A percentile compares a stretch with the other conserved stretches of the same genome.
phyloP scores from a whole-genome alignment of 169 alveolate species.

The Plasmodium ovale region DNA sequence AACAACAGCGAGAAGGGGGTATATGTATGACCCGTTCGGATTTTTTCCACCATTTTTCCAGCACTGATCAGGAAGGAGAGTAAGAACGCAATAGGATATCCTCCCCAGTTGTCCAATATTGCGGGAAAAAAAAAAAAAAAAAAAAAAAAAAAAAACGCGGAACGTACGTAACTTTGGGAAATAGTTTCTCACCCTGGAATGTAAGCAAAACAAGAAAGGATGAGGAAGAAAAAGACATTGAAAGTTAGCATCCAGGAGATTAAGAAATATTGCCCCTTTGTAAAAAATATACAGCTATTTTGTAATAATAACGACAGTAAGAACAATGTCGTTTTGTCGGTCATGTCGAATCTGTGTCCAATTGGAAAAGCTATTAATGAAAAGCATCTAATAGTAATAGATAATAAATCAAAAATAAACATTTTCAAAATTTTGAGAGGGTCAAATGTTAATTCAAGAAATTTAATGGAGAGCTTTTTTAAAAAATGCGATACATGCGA shows the following conservation, averaged over 20 bases:
- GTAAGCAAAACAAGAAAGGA: slow-evolving; percentile 2
- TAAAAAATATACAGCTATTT: slow-evolving; percentile 36
- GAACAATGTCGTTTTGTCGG: slow-evolving; percentile 68
- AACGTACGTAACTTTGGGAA: too few species aligned
- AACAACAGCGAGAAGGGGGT: too few species aligned
- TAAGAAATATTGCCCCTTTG: slow-evolving; percentile 72
- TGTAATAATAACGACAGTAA: slow-evolving; percentile 39
- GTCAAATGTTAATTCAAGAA: slow-evolving; percentile 8
- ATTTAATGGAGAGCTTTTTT: slow-evolving; percentile 2
- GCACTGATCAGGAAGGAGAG: too few species aligned
- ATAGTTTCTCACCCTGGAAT: too few species aligned
- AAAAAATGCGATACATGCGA: slow-evolving; percentile 7
- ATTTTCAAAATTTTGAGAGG: slow-evolving; percentile 50
- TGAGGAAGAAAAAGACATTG: slow-evolving; percentile 72
- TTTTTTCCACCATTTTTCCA: too few species aligned
- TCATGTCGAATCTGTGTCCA: slow-evolving; percentile 72
- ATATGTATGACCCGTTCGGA: too few species aligned
- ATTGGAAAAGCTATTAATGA: slow-evolving; percentile 74
- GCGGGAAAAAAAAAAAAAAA: too few species aligned
- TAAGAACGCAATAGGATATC: too few species aligned
- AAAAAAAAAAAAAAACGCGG: too few species aligned
- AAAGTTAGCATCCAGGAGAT: slow-evolving; percentile 67
- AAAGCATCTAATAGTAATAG: slow-evolving; percentile 71
- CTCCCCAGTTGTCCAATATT: too few species aligned
- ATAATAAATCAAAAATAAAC: slow-evolving; percentile 60